A percentile compares a stretch with the other conserved stretches of the same genome.
Evolutionary conservation across 805 yeast species (phyloP).

Genomic region (Cyberlindnera suaveolens): DNA sequence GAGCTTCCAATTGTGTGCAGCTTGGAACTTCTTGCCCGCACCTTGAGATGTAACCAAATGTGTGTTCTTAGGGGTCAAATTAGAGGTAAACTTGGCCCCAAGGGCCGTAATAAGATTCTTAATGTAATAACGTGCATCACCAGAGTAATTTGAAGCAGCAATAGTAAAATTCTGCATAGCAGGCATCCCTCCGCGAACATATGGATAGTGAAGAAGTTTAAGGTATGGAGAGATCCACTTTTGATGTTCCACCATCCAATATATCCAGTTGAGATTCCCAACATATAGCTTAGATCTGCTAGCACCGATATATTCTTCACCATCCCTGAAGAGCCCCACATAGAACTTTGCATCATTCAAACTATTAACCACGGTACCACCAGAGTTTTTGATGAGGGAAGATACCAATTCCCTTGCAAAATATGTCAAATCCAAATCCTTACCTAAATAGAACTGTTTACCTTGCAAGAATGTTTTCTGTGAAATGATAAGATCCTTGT

Average conservation of each 20-base stretch:
- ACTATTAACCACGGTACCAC: slow-evolving; percentile 41
- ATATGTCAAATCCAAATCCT: slow-evolving; percentile 50
- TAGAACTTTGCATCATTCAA: slow-evolving; percentile 37
- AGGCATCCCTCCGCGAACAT: slow-evolving; percentile 39
- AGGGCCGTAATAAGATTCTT: slow-evolving; percentile 53
- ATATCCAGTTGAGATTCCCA: slow-evolving; percentile 76
- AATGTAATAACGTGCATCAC: slow-evolving; percentile 75
- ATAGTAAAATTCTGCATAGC: slow-evolving; percentile 50
- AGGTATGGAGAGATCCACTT: slow-evolving; percentile 49
- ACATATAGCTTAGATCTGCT: slow-evolving; percentile 34
- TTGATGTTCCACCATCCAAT: slow-evolving; percentile 51
- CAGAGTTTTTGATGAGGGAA: slow-evolving; percentile 41
- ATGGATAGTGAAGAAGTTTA: slow-evolving; percentile 67
- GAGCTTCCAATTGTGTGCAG: slow-evolving; percentile 65
- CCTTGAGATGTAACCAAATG: slow-evolving; percentile 65
- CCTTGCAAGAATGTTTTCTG: slow-evolving; percentile 30
- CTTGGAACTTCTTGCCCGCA: slow-evolving; percentile 67
- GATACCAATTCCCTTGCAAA: slow-evolving; percentile 34
- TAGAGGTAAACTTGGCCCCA: slow-evolving; percentile 74
- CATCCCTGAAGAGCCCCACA: slow-evolving; percentile 58
- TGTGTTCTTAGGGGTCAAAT: slow-evolving; percentile 57
- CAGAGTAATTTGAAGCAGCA: slow-evolving; percentile 75
- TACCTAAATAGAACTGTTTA: slow-evolving; percentile 43
- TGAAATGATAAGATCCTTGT: slow-evolving; percentile 3
- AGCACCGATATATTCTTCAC: slow-evolving; percentile 47